phyloP scores from a whole-genome alignment of 768 basidiomycete species.

The Filobasidium wieringae region DNA sequence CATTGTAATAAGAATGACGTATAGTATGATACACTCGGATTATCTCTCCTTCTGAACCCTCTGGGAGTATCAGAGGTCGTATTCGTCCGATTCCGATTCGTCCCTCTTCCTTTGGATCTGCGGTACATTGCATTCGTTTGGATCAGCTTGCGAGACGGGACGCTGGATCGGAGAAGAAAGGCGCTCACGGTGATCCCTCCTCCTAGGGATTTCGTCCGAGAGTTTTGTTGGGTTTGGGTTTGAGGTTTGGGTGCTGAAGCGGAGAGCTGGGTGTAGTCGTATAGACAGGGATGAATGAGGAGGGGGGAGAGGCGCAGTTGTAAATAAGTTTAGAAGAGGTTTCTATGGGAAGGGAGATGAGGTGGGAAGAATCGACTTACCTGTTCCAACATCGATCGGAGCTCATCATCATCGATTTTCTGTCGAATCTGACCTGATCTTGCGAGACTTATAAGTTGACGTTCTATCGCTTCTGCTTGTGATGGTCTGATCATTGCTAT shows the following conservation, averaged over 20 bases:
- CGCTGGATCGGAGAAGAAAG: not conserved
- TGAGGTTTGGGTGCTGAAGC: constrained; percentile 6
- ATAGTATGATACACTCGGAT: not conserved
- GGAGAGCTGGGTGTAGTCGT: too few relatives aligned
- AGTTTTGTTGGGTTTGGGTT: not conserved
- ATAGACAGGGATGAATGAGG: not conserved
- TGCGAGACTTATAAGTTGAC: constrained; percentile 32
- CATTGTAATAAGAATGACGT: constrained; percentile 1
- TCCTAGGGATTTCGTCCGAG: constrained; percentile 6
- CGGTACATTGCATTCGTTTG: not conserved
- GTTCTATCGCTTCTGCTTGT: constrained; percentile 31
- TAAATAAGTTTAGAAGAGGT: not conserved
- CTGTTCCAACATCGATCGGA: constrained; percentile 35
- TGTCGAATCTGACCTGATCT: constrained; percentile 33
- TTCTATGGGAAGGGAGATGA: not conserved
- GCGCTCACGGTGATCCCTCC: constrained; percentile 3
- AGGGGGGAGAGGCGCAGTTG: not conserved
- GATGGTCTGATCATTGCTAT: constrained; percentile 35
- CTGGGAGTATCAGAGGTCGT: constrained; percentile 25
- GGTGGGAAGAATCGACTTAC: constrained; percentile 11
- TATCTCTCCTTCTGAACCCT: not conserved
- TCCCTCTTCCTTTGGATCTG: constrained; percentile 38
- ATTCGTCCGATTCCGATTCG: constrained; percentile 38
- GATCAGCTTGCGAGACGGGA: not conserved
- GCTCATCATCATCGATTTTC: constrained; percentile 34